These are phyloP conservation scores for Aspergillus asperescens DNA, from an alignment of 495 filamentous ascomycete genomes.

Conservation along the genomic window DNA sequence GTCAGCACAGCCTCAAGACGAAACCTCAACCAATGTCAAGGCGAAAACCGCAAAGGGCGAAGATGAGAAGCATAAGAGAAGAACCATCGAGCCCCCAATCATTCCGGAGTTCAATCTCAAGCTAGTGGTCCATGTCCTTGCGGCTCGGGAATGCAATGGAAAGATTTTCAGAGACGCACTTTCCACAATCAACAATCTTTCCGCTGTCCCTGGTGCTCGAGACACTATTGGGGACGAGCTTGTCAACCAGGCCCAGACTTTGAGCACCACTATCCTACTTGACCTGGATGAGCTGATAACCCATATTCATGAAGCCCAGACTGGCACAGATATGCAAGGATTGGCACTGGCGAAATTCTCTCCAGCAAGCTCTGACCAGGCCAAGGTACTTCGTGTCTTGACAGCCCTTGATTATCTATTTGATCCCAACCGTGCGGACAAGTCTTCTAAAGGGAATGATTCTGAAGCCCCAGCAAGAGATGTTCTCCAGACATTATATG, in stretches of 20 bases:
- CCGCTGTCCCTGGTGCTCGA: slow-evolving; percentile 83
- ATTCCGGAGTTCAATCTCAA: slow-evolving; percentile 87
- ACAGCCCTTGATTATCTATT: slow-evolving; percentile 96
- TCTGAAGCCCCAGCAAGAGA: slow-evolving; percentile 56
- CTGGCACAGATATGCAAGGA: slow-evolving; percentile 90
- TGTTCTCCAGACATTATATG: slow-evolving; percentile 79
- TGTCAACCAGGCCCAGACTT: slow-evolving; percentile 71
- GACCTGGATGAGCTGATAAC: slow-evolving; percentile 84
- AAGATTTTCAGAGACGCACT: slow-evolving; percentile 96
- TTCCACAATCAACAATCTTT: slow-evolving; percentile 96
- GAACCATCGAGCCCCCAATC: slow-evolving; percentile 70
- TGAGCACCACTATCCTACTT: slow-evolving; percentile 76
- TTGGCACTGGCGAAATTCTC: slow-evolving; percentile 93
- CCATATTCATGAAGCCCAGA: slow-evolving; percentile 79
- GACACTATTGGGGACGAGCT: slow-evolving; percentile 88
- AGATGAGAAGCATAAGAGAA: slow-evolving; percentile 64
- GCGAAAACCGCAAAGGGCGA: slow-evolving; percentile 42
- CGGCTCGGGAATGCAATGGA: slow-evolving; percentile 89
- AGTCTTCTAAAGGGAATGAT: slow-evolving; percentile 50
- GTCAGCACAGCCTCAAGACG: slow-evolving; percentile 23
- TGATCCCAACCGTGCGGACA: slow-evolving; percentile 59
- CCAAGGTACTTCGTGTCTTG: slow-evolving; percentile 87
- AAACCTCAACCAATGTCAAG: slow-evolving; percentile 22
- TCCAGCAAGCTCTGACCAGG: slow-evolving; percentile 88
- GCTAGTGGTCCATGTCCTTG: slow-evolving; percentile 90